Conservation (phyloP, 106 monocot species). For the Iris macrosiphon region DNA sequence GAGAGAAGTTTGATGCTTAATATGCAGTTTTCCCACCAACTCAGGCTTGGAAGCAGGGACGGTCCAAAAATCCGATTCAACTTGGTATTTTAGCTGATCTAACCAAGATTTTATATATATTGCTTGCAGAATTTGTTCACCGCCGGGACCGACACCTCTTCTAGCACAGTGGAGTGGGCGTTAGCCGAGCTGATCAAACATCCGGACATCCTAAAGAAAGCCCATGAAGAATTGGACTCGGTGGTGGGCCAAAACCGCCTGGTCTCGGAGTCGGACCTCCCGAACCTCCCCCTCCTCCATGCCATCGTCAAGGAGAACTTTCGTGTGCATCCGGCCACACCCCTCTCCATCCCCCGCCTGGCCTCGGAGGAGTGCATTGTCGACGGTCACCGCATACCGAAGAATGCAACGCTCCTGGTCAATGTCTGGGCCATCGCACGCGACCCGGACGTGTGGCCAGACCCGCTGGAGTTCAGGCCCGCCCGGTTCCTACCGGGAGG, state of each 20-base stretch:
- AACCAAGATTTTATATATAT: too few relatives aligned
- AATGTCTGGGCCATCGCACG: constrained; percentile 29
- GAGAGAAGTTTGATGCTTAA: too few relatives aligned
- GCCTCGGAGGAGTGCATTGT: constrained; percentile 4
- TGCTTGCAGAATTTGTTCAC: constrained; percentile 23
- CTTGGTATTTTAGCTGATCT: too few relatives aligned
- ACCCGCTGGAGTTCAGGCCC: constrained; percentile 17
- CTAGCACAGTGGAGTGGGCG: constrained; percentile 30
- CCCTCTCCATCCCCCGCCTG: constrained; percentile 15
- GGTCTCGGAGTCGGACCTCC: constrained; percentile 8
- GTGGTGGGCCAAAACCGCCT: constrained; percentile 5
- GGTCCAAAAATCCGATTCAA: too few relatives aligned
- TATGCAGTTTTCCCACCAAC: too few relatives aligned
- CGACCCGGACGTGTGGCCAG: constrained; percentile 15
- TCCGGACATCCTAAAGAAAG: constrained; percentile 8
- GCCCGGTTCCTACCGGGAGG: constrained; percentile 22
- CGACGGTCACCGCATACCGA: constrained; percentile 9
- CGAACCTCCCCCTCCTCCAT: constrained; percentile 11
- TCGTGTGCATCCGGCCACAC: constrained; percentile 26
- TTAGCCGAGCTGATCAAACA: constrained; percentile 24
- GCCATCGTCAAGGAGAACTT: constrained; percentile 33
- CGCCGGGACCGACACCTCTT: constrained; percentile 28
- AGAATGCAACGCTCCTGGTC: constrained; percentile 15
- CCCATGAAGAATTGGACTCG: constrained; percentile 9
- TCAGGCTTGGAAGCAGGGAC: too few relatives aligned